Evolutionary conservation across 345 rosid species (phyloP).

Genomic region (Pelargonium nanum): DNA sequence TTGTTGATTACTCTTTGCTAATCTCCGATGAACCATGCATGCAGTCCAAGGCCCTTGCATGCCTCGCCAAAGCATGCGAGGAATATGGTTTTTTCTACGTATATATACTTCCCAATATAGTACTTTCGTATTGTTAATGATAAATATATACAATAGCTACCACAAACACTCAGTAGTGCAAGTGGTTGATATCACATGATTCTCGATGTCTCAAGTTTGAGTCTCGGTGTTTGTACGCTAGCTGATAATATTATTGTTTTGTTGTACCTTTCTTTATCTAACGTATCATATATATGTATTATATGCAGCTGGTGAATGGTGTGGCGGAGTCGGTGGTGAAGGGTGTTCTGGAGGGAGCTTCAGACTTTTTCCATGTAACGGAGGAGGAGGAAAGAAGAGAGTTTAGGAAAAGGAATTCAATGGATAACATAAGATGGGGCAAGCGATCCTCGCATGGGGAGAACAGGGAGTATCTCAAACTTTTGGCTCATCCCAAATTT

Average conservation of each 20-base stretch:
- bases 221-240: too few species aligned
- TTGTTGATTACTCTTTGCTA: constrained; percentile 20
- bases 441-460: constrained; percentile 9
- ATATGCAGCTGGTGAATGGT: constrained; percentile 22
- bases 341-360: constrained; percentile 14
- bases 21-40: constrained; percentile 13
- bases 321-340: constrained; percentile 16
- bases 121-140: neutral
- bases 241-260: too few species aligned
- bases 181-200: too few species aligned
- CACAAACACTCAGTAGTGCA: too few species aligned
- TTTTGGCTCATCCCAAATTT: constrained; percentile 15
- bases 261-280: too few species aligned
- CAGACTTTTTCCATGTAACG: constrained; percentile 15
- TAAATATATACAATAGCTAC: too few species aligned
- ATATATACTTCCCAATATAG: neutral
- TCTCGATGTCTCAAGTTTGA: too few species aligned
- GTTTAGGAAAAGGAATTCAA: constrained; percentile 10
- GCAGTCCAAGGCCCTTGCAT: constrained; percentile 12
- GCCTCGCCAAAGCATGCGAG: constrained; percentile 15
- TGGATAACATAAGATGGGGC: constrained; percentile 17
- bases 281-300: neutral
- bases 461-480: constrained; percentile 20
- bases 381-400: constrained; percentile 8
- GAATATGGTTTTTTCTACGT: constrained; percentile 28